Percentiles rank a stretch among this genome's conserved stretches.
Evolutionary conservation across 345 rosid genomes (phyloP).

Genomic region (Lenwebbia sp.): DNA sequence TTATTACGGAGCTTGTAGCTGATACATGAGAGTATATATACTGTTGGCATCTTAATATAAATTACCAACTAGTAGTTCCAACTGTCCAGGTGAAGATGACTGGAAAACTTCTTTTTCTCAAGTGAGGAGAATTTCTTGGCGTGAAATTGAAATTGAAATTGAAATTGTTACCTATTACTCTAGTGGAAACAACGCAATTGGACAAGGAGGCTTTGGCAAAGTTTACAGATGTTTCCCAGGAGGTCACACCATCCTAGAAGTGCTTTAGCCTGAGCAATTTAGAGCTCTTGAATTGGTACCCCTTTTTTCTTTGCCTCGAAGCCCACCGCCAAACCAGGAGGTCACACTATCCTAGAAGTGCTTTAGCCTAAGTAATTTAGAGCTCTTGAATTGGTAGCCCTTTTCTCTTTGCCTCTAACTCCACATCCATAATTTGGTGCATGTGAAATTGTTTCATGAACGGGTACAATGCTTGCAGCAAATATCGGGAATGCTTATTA

Average conservation of each 20-base stretch:
- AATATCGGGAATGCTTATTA: conserved; percentile 7
- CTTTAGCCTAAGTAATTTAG: too few relatives aligned
- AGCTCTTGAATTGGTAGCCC: too few relatives aligned
- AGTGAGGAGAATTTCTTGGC: conserved; percentile 62
- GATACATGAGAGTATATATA: not conserved
- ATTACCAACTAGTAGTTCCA: not conserved
- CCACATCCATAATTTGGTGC: conserved; percentile 19
- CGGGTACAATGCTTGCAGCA: conserved; percentile 17
- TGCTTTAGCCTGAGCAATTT: too few relatives aligned
- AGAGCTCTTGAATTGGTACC: too few relatives aligned
- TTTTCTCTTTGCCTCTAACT: not conserved
- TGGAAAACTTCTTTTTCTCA: conserved; percentile 56
- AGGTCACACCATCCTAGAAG: too few relatives aligned
- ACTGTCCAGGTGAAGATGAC: conserved; percentile 61
- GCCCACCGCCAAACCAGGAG: too few relatives aligned
- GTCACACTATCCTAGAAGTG: too few relatives aligned
- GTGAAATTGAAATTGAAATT: conserved; percentile 58
- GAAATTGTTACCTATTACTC: conserved; percentile 75
- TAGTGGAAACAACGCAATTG: conserved; percentile 61
- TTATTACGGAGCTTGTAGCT: not conserved
- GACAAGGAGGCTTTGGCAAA: conserved; percentile 91
- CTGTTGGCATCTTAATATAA: not conserved
- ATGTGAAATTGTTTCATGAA: conserved; percentile 8
- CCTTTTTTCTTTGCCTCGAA: too few relatives aligned
- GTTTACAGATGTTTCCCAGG: conserved; percentile 25